phyloP scores from a whole-genome alignment of 2,329 filamentous ascomycete genomes.

The Alternaria sp. region DNA sequence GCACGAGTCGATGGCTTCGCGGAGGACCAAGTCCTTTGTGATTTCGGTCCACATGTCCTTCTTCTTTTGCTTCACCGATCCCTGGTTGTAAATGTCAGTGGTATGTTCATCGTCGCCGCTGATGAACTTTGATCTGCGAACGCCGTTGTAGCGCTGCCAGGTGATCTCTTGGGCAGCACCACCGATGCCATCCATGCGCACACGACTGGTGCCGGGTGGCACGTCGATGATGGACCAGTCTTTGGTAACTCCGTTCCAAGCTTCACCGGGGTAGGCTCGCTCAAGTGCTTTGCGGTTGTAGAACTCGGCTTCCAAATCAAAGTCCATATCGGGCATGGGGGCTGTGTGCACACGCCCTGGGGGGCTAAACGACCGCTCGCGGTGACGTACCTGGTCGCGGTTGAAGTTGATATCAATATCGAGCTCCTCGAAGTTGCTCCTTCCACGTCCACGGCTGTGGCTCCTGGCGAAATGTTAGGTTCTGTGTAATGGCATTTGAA shows the following conservation, averaged over 20 bases:
- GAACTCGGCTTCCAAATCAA: conserved; percentile 63
- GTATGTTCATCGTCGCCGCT: conserved; percentile 65
- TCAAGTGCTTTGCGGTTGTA: conserved; percentile 73
- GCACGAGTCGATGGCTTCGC: conserved; percentile 82
- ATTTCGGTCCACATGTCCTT: conserved; percentile 90
- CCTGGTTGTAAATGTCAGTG: conserved; percentile 51
- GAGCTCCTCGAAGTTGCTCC: conserved; percentile 60
- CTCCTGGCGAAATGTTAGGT: conserved; percentile 30
- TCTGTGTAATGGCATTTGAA: not conserved
- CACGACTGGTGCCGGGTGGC: conserved; percentile 79
- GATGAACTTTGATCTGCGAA: conserved; percentile 74
- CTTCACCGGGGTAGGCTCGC: conserved; percentile 74
- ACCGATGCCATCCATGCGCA: conserved; percentile 81
- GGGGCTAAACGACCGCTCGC: conserved; percentile 49
- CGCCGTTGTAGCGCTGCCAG: conserved; percentile 72
- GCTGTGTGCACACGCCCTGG: conserved; percentile 53
- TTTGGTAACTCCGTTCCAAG: conserved; percentile 73
- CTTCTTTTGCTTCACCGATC: conserved; percentile 44
- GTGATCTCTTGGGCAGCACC: conserved; percentile 77
- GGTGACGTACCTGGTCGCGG: conserved; percentile 53
- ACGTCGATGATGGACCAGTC: conserved; percentile 86
- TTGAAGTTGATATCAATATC: conserved; percentile 72
- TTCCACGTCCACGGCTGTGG: conserved; percentile 53
- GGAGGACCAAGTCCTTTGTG: conserved; percentile 86
- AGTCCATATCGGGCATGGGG: conserved; percentile 51